These are phyloP conservation scores for Panicum miliaceum DNA, from an alignment of 176 grass and related monocot species.

Conservation along the genomic window DNA sequence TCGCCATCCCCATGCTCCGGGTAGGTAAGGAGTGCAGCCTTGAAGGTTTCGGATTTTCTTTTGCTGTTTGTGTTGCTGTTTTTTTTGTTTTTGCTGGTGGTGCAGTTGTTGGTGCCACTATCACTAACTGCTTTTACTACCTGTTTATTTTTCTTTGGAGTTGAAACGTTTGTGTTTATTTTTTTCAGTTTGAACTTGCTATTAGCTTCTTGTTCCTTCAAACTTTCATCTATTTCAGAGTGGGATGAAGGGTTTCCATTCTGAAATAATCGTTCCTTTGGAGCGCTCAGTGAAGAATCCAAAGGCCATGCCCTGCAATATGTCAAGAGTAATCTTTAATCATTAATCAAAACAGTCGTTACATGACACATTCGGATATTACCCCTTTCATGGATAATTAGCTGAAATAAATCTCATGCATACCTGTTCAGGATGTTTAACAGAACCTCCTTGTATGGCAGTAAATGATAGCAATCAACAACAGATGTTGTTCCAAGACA, in stretches of 20 bases:
- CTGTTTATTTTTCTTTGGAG: conserved; percentile 40
- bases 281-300: conserved; percentile 5
- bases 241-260: conserved; percentile 26
- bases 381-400: neutral
- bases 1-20: neutral
- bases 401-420: conserved; percentile 34
- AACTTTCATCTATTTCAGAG: conserved; percentile 41
- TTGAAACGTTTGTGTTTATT: neutral
- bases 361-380: neutral
- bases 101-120: neutral
- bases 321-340: conserved; percentile 26
- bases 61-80: conserved; percentile 23
- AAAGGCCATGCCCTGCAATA: conserved; percentile 43
- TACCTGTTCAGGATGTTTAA: conserved; percentile 50
- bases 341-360: neutral
- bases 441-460: conserved; percentile 63
- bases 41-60: conserved; percentile 41
- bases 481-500: conserved; percentile 39
- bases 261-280: conserved; percentile 11
- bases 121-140: conserved; percentile 14
- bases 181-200: conserved; percentile 23
- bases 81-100: conserved; percentile 26
- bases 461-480: conserved; percentile 59
- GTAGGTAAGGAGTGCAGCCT: neutral
- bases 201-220: conserved; percentile 48